Evolutionary conservation across 2,329 filamentous ascomycete species (phyloP).

Genomic region (Xylaria sp.): DNA sequence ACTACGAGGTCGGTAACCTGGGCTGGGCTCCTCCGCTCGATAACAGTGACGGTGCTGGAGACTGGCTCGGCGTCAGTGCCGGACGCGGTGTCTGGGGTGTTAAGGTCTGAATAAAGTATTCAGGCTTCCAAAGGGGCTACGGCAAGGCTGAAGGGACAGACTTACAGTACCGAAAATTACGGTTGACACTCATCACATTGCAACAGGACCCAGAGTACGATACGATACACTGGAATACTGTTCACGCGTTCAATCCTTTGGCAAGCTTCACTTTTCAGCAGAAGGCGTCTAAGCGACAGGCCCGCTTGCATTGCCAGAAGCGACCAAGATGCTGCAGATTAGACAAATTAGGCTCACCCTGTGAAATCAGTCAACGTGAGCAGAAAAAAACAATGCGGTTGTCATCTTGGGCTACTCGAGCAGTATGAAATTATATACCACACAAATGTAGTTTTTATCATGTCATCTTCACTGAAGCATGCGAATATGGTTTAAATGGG

Average conservation of each 20-base stretch:
- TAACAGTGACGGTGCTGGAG: slow-evolving; percentile 72
- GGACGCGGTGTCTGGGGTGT: slow-evolving; percentile 86
- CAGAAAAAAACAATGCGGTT: background rate
- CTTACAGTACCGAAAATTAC: background rate
- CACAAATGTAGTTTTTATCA: slow-evolving; percentile 8
- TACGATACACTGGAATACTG: background rate
- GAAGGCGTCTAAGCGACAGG: slow-evolving; percentile 7
- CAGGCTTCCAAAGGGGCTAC: background rate
- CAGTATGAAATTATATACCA: slow-evolving; percentile 15
- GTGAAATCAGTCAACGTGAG: background rate
- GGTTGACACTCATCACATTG: background rate
- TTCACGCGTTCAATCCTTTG: background rate
- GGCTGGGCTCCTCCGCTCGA: slow-evolving; percentile 82
- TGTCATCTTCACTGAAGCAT: slow-evolving; percentile 8
- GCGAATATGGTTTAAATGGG: background rate
- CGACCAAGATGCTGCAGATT: background rate
- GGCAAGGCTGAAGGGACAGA: background rate
- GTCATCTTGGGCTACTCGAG: slow-evolving; percentile 7
- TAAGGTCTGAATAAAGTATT: slow-evolving; percentile 46
- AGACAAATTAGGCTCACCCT: background rate
- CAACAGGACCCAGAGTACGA: background rate
- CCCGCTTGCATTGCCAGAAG: slow-evolving; percentile 10
- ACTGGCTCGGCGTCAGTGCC: slow-evolving; percentile 86
- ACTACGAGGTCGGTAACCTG: slow-evolving; percentile 87
- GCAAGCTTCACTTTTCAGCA: slow-evolving; percentile 5